phyloP scores from a whole-genome alignment of 805 yeast genomes.

The Millerago galiae region DNA sequence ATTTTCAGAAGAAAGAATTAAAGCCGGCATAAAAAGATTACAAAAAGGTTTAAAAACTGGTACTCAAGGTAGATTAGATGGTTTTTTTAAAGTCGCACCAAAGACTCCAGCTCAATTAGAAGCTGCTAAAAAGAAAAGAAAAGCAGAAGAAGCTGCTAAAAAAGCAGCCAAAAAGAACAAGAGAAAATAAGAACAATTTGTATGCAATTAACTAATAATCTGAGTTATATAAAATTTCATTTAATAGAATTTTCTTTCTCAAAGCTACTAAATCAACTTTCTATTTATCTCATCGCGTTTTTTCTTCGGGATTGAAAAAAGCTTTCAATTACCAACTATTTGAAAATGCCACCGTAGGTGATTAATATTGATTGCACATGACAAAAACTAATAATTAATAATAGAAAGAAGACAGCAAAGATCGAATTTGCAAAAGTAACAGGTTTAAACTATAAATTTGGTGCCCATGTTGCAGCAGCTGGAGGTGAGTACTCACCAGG shows the following conservation, averaged over 20 bases:
- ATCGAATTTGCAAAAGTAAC: conserved; percentile 36
- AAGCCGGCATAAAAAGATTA: conserved; percentile 79
- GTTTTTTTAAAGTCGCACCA: conserved; percentile 71
- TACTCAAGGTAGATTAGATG: conserved; percentile 87
- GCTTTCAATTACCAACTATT: no score
- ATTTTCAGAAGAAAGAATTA: conserved; percentile 87
- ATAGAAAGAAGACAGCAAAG: conserved; percentile 15
- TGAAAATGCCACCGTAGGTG: conserved; percentile 19
- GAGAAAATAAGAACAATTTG: conserved; percentile 6
- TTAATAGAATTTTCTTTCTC: neutral
- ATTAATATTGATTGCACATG: neutral
- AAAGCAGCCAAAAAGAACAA: conserved; percentile 19
- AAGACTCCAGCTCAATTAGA: conserved; percentile 41
- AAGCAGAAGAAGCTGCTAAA: conserved; percentile 23
- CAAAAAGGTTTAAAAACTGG: conserved; percentile 79
- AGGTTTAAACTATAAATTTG: conserved; percentile 52
- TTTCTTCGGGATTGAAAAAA: neutral
- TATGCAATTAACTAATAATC: no score
- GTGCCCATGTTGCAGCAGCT: conserved; percentile 82
- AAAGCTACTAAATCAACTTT: no score
- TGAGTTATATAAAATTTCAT: no score
- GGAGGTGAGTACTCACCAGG: conserved; percentile 45
- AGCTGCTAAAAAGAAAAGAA: conserved; percentile 23
- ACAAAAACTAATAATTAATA: no score
- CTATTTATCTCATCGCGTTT: neutral